These are phyloP conservation scores for Pseudogymnoascus sp. DNA, from an alignment of 2,329 filamentous ascomycete genomes.

Conservation along the genomic window DNA sequence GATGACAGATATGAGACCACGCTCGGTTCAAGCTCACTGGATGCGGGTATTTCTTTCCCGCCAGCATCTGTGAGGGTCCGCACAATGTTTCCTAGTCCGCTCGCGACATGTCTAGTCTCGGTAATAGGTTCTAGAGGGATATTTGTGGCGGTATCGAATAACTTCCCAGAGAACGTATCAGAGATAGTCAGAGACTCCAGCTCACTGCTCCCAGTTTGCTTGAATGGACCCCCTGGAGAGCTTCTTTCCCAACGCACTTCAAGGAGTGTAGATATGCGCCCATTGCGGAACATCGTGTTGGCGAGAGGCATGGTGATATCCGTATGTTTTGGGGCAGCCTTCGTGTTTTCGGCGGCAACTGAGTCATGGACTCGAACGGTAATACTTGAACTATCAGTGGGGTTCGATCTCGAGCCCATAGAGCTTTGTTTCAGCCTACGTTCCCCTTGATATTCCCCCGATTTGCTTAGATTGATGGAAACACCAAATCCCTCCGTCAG, in stretches of 20 bases:
- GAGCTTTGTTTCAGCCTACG: conserved; percentile 25
- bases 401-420: neutral
- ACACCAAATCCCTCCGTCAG: conserved; percentile 42
- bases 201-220: conserved; percentile 1
- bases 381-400: conserved; percentile 17
- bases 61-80: conserved; percentile 38
- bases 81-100: conserved; percentile 72
- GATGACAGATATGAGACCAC: conserved; percentile 51
- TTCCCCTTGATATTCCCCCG: conserved; percentile 39
- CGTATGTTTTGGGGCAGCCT: neutral
- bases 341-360: conserved; percentile 8
- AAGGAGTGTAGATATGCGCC: conserved; percentile 50
- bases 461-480: conserved; percentile 35
- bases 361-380: conserved; percentile 16
- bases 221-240: neutral
- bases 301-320: conserved; percentile 56
- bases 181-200: neutral
- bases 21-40: conserved; percentile 59
- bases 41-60: conserved; percentile 49
- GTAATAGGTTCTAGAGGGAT: neutral
- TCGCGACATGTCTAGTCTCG: conserved; percentile 42
- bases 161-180: neutral
- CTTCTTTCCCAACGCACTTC: conserved; percentile 34
- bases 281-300: conserved; percentile 71
- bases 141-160: neutral